Evolutionary conservation across 768 basidiomycete species (phyloP).

Genomic region (Tricholoma sp.): DNA sequence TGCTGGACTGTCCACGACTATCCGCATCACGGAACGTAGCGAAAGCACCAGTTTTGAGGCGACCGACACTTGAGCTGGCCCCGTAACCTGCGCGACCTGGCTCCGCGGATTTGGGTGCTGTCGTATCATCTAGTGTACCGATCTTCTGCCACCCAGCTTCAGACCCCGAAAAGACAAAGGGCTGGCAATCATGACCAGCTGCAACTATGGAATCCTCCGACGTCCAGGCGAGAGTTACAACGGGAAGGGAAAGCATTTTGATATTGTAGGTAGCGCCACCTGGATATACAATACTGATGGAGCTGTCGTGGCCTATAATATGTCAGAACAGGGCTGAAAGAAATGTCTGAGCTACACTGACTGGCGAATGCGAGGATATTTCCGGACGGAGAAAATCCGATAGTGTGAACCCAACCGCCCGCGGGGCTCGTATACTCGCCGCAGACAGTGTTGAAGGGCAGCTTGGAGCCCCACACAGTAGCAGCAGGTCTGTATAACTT

Average conservation of each 20-base stretch:
- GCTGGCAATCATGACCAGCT: constrained; percentile 98
- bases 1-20: constrained; percentile 53
- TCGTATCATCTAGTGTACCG: constrained; percentile 84
- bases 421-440: constrained; percentile 86
- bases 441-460: constrained; percentile 97
- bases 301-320: constrained; percentile 86
- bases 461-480: constrained; percentile 94
- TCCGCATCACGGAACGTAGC: constrained; percentile 93
- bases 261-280: constrained; percentile 72
- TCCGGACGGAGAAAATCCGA: constrained; percentile 96
- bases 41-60: constrained; percentile 91
- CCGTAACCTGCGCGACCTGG: constrained; percentile 42
- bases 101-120: constrained; percentile 38
- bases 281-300: constrained; percentile 90
- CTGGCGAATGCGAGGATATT: constrained; percentile 90
- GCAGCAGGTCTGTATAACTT: constrained; percentile 61
- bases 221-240: constrained; percentile 82
- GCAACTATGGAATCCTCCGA: constrained; percentile 79
- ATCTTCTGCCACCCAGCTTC: constrained; percentile 72
- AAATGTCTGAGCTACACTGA: constrained; percentile 38
- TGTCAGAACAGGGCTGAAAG: background rate
- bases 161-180: constrained; percentile 76
- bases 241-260: constrained; percentile 72
- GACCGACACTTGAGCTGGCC: constrained; percentile 48
- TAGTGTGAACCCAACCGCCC: constrained; percentile 96